Conservation (phyloP, 1,139 yeast genomes). For the Debaryomyces nepalensis region DNA sequence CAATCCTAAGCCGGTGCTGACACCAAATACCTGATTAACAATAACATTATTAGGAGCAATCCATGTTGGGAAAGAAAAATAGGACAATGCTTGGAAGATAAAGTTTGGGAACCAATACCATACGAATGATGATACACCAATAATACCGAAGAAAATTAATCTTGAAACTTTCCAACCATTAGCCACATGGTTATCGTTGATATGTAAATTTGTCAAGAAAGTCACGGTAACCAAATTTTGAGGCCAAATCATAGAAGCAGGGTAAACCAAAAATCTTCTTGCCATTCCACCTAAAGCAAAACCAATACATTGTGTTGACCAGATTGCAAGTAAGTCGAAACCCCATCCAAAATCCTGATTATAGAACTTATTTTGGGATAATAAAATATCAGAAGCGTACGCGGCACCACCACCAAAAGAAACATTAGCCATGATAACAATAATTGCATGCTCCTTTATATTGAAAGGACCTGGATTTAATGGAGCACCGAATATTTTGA, state of each 20-base stretch:
- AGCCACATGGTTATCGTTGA: constrained; percentile 42
- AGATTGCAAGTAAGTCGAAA: constrained; percentile 52
- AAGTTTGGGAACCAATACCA: constrained; percentile 44
- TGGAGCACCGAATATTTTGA: constrained; percentile 22
- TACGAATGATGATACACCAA: constrained; percentile 28
- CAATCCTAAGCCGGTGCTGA: constrained; percentile 54
- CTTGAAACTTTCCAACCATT: constrained; percentile 43
- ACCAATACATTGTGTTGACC: constrained; percentile 63
- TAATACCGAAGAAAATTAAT: constrained; percentile 33
- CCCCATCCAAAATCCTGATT: constrained; percentile 51
- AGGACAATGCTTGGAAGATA: constrained; percentile 36
- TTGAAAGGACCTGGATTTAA: constrained; percentile 64
- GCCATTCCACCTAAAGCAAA: constrained; percentile 67
- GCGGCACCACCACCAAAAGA: constrained; percentile 13
- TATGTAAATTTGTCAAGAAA: constrained; percentile 52
- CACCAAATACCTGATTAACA: constrained; percentile 58
- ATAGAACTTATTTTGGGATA: constrained; percentile 42
- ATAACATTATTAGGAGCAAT: constrained; percentile 31
- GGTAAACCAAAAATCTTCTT: constrained; percentile 61
- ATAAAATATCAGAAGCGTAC: constrained; percentile 43
- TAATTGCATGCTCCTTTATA: constrained; percentile 60
- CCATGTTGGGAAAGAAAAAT: constrained; percentile 47
- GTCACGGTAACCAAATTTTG: constrained; percentile 58
- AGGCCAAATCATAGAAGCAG: constrained; percentile 62
- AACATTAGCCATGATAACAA: constrained; percentile 12